These are phyloP conservation scores for Backusella tuberculispora DNA, from an alignment of 192 early-diverging fungal genomes.

Conservation along the genomic window DNA sequence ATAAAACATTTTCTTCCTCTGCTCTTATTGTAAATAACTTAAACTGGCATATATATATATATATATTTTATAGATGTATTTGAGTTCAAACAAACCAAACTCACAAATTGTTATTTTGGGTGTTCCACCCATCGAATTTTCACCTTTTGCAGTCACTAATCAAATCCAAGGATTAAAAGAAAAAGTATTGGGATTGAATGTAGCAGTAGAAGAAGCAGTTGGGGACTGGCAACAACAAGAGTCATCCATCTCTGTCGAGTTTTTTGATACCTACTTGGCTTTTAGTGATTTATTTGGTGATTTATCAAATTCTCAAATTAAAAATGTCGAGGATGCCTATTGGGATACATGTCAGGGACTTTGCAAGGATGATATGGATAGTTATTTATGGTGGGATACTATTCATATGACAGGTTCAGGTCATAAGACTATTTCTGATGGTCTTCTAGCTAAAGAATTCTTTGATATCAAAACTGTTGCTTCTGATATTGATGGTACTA, in stretches of 20 bases:
- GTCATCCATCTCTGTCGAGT: not conserved
- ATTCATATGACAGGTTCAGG: slow-evolving; percentile 43
- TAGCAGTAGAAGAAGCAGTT: slow-evolving; percentile 32
- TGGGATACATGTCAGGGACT: slow-evolving; percentile 41
- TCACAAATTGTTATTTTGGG: slow-evolving; percentile 30
- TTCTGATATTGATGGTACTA: not conserved
- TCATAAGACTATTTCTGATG: slow-evolving; percentile 21
- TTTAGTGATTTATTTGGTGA: slow-evolving; percentile 33
- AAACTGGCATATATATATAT: no score
- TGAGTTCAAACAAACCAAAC: slow-evolving; percentile 11
- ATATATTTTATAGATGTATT: no score
- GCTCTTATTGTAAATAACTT: no score
- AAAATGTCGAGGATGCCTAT: slow-evolving; percentile 37
- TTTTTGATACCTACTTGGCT: slow-evolving; percentile 26
- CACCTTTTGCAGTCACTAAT: slow-evolving; percentile 27
- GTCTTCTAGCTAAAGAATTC: not conserved
- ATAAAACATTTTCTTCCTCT: no score
- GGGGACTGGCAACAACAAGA: slow-evolving; percentile 22
- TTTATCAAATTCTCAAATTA: slow-evolving; percentile 24
- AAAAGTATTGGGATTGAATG: slow-evolving; percentile 20
- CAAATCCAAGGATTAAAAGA: not conserved
- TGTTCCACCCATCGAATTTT: slow-evolving; percentile 39
- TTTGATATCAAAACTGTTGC: not conserved
- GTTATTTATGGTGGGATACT: slow-evolving; percentile 45
- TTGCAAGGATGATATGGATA: slow-evolving; percentile 32